phyloP scores from a whole-genome alignment of 331 rosid genomes.

The Phaseolus coccineus region DNA sequence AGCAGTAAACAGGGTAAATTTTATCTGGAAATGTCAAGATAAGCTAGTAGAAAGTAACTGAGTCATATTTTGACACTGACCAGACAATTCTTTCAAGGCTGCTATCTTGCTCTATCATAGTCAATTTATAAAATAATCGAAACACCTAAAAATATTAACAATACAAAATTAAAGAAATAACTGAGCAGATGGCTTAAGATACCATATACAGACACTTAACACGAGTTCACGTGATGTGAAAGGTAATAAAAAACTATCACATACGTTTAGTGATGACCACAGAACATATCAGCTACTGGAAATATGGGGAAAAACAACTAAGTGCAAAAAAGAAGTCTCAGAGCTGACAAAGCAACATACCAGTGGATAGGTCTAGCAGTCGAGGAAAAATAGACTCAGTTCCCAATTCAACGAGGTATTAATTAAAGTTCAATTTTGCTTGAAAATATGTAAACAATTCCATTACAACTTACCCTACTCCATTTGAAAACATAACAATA shows the following conservation, averaged over 20 bases:
- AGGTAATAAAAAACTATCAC: neutral
- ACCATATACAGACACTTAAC: conserved; percentile 4
- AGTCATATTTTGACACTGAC: neutral
- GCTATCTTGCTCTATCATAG: neutral
- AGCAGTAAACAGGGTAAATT: conserved; percentile 15
- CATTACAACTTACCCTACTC: conserved; percentile 3
- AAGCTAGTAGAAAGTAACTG: conserved; percentile 12
- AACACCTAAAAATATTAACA: neutral
- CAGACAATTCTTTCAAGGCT: conserved; percentile 3
- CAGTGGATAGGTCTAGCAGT: neutral
- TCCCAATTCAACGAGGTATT: conserved; percentile 12
- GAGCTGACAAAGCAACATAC: neutral
- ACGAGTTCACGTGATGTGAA: conserved; percentile 14
- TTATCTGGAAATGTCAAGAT: neutral
- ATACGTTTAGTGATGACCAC: neutral
- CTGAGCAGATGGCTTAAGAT: conserved; percentile 17
- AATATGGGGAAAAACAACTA: neutral
- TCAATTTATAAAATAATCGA: conserved; percentile 1
- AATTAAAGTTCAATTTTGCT: conserved; percentile 12
- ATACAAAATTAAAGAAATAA: neutral
- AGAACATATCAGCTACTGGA: neutral
- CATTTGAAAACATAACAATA: conserved; percentile 15
- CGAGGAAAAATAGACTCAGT: neutral
- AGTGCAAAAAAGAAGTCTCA: neutral
- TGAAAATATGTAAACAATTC: neutral